Evolutionary conservation across 179 eudicot species (phyloP).

Genomic region (Beta lomatogona): DNA sequence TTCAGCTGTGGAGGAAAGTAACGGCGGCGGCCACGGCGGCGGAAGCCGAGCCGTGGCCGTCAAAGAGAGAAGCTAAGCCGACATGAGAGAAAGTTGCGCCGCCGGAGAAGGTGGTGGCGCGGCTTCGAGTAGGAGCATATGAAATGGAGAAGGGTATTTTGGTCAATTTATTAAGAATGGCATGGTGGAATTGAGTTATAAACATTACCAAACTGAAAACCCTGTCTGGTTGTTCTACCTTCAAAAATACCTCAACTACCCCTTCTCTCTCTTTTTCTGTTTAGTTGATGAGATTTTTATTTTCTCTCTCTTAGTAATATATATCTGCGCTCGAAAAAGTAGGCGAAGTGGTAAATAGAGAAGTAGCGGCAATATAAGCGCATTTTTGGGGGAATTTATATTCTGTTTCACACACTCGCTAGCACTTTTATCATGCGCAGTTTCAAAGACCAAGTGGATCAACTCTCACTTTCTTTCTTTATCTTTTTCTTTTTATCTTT

Average conservation of each 20-base stretch:
- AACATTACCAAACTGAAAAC: slow-evolving; percentile 32
- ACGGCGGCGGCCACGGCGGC: slow-evolving; percentile 55
- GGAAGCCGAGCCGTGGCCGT: slow-evolving; percentile 51
- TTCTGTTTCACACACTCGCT: slow-evolving; percentile 7
- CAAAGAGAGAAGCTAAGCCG: slow-evolving; percentile 9
- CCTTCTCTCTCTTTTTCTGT: background rate
- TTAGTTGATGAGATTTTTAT: background rate
- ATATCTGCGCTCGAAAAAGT: too few relatives aligned
- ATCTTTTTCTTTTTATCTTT: background rate
- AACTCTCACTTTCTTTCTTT: background rate
- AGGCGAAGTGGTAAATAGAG: too few relatives aligned
- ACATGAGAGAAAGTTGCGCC: slow-evolving; percentile 22
- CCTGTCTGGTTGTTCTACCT: background rate
- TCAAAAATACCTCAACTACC: slow-evolving; percentile 23
- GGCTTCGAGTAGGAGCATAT: background rate
- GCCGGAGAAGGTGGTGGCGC: slow-evolving; percentile 15
- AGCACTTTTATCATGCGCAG: slow-evolving; percentile 21
- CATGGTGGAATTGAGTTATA: slow-evolving; percentile 22
- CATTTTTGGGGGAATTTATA: background rate
- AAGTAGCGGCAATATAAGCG: slow-evolving; percentile 9
- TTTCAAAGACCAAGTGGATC: slow-evolving; percentile 9
- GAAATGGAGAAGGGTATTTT: slow-evolving; percentile 2
- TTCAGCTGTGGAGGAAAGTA: slow-evolving; percentile 29
- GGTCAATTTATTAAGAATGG: background rate
- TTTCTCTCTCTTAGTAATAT: background rate